Conservation (phyloP, 139 green algal genomes). For the Chlamydomonas applanata region DNA sequence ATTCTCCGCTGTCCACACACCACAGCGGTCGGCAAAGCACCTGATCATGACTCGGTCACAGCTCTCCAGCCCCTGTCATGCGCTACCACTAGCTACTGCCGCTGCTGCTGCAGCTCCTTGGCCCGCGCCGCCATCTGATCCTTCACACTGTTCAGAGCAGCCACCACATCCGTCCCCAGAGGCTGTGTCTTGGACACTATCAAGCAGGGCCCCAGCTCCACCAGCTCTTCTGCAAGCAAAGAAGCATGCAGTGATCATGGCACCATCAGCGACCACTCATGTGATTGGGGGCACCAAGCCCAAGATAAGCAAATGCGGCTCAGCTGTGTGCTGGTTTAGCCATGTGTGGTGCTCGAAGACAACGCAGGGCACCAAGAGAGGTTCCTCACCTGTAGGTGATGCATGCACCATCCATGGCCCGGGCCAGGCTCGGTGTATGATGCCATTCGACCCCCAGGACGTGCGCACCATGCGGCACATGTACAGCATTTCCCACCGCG, state of each 20-base stretch:
- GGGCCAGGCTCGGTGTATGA: constrained; percentile 24
- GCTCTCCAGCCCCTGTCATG: no score
- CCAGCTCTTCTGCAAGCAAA: background rate
- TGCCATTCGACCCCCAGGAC: constrained; percentile 3
- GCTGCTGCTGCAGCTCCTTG: background rate
- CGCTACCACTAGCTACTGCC: no score
- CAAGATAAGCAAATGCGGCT: no score
- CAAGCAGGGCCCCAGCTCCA: background rate
- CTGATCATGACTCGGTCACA: no score
- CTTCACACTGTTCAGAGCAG: no score
- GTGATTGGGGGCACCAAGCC: no score
- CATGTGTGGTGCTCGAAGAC: background rate
- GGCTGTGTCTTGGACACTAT: background rate
- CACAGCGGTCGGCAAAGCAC: no score
- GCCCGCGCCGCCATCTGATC: background rate
- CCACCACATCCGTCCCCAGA: background rate
- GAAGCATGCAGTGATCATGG: no score
- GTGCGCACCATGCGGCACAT: constrained; percentile 10
- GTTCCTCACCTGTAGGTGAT: constrained; percentile 2
- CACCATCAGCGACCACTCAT: no score
- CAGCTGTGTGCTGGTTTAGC: no score
- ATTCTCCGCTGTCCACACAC: no score
- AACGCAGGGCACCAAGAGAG: background rate
- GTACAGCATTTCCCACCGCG: constrained; percentile 18
- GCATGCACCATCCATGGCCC: constrained; percentile 23